These are phyloP conservation scores for Cercospora sesami DNA, from an alignment of 2,329 filamentous ascomycete genomes.

Conservation along the genomic window DNA sequence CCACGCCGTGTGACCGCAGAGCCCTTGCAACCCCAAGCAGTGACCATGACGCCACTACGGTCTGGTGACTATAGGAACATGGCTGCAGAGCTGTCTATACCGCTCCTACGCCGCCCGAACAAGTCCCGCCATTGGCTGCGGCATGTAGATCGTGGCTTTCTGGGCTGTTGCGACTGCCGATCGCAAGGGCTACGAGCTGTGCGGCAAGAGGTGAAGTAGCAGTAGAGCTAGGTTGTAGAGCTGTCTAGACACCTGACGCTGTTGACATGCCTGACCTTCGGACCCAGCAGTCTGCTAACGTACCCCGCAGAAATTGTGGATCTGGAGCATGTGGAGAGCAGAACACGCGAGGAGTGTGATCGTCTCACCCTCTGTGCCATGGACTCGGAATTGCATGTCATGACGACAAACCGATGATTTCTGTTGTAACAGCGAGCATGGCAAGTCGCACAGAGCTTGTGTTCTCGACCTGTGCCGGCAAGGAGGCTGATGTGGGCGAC, in stretches of 20 bases:
- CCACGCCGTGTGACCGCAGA: constrained; percentile 8
- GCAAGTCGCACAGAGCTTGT: neutral
- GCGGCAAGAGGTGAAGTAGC: neutral
- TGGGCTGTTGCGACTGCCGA: neutral
- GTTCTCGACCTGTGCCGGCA: neutral
- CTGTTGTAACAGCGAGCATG: neutral
- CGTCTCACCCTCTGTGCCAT: neutral
- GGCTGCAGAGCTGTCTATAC: neutral
- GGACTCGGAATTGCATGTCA: neutral
- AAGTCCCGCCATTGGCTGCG: constrained; percentile 4
- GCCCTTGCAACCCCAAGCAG: neutral
- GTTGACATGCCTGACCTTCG: constrained; percentile 4
- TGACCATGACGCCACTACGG: neutral
- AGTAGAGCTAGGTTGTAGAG: neutral
- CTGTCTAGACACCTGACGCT: neutral
- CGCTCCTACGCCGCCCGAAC: neutral
- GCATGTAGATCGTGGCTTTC: neutral
- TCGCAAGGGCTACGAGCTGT: neutral
- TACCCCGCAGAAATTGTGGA: constrained; percentile 1
- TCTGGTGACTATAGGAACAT: neutral
- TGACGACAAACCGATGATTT: neutral
- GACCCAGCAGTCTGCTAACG: constrained; percentile 1
- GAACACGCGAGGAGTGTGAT: neutral
- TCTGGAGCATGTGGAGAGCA: neutral
- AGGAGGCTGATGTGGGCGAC: neutral